phyloP scores from a whole-genome alignment of 345 rosid genomes.

The Boechera divaricarpa region DNA sequence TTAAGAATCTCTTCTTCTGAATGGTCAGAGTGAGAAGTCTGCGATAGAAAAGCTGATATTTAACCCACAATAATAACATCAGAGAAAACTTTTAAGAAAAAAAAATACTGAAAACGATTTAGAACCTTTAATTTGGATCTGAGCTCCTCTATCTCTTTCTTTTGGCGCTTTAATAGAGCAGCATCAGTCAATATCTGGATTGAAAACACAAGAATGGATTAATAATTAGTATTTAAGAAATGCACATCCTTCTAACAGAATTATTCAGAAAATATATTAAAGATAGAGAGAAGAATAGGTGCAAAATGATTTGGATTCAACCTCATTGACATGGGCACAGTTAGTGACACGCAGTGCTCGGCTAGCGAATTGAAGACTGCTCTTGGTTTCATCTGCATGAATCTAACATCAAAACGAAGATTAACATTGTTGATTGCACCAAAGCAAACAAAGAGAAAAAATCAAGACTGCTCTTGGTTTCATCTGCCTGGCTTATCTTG shows the following conservation, averaged over 20 bases:
- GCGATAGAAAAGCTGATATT: constrained; percentile 28
- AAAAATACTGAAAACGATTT: constrained; percentile 6
- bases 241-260: constrained; percentile 29
- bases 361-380: constrained; percentile 96
- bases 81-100: constrained; percentile 3
- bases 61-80: constrained; percentile 19
- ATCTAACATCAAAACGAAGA: constrained; percentile 56
- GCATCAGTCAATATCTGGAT: constrained; percentile 89
- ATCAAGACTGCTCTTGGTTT: constrained; percentile 81
- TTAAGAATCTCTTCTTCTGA: constrained; percentile 88
- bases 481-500: constrained; percentile 59
- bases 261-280: constrained; percentile 1
- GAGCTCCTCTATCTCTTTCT: constrained; percentile 98
- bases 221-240: not conserved
- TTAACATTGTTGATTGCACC: constrained; percentile 10
- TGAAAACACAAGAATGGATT: constrained; percentile 23
- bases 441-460: constrained; percentile 48
- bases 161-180: constrained; percentile 93
- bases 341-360: constrained; percentile 92
- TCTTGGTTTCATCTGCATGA: constrained; percentile 96
- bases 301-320: constrained; percentile 42
- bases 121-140: constrained; percentile 83
- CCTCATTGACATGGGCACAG: constrained; percentile 97
- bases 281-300: constrained; percentile 17
- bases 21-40: constrained; percentile 93